Conservation (phyloP, 163 green algal genomes). For the Prototheca wickerhamii region DNA sequence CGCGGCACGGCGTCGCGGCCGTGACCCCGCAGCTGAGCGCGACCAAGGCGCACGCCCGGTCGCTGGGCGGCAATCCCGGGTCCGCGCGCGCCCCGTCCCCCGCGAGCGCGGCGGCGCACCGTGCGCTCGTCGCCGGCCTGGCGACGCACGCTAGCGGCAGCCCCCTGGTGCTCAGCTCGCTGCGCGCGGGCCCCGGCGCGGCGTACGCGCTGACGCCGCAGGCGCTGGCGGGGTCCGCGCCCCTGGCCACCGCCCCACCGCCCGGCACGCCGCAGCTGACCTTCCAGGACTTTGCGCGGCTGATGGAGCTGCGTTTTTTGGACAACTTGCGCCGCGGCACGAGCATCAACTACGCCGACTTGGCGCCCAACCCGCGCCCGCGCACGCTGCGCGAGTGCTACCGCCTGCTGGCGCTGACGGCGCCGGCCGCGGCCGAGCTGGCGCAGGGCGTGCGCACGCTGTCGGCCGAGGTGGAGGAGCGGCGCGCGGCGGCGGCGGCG, state of each 20-base stretch:
- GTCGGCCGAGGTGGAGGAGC: constrained; percentile 35
- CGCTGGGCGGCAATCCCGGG: not conserved
- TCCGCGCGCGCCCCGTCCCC: no score
- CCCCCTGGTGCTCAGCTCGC: not conserved
- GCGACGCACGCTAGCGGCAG: not conserved
- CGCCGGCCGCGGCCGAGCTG: constrained; percentile 23
- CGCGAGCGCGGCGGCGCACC: not conserved
- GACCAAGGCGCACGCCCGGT: not conserved
- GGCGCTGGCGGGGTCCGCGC: not conserved
- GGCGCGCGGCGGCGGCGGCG: constrained; percentile 29
- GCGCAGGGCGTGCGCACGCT: constrained; percentile 38
- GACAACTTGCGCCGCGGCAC: constrained; percentile 64
- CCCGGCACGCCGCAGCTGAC: constrained; percentile 20
- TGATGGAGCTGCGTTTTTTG: constrained; percentile 70
- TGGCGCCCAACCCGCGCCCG: constrained; percentile 36
- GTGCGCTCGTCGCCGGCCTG: not conserved
- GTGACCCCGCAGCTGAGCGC: no score
- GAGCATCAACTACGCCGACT: constrained; percentile 59
- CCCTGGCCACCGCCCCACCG: not conserved
- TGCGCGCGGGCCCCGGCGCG: not conserved
- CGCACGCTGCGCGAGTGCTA: constrained; percentile 32
- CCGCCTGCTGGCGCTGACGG: constrained; percentile 25
- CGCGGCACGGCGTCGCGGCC: no score
- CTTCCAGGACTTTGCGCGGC: constrained; percentile 55
- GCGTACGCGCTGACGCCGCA: not conserved